Evolutionary conservation across 129 eudicot species (phyloP).

Genomic region (Pseudognaphalium luteoalbum): DNA sequence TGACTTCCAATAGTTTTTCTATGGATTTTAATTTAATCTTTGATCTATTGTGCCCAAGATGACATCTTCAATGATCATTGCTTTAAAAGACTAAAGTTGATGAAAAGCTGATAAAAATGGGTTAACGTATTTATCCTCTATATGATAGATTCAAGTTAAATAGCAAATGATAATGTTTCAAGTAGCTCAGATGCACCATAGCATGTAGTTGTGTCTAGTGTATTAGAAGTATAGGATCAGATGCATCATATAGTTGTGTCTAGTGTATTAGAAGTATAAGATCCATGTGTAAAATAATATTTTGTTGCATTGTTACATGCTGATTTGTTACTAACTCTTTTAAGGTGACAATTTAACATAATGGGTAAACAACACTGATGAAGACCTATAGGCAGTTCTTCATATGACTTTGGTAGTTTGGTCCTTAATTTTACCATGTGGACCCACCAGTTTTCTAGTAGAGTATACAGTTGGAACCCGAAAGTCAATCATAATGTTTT

Average conservation of each 20-base stretch:
- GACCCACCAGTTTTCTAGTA: not conserved
- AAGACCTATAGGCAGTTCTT: not conserved
- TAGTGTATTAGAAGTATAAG: not conserved
- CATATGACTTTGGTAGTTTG: conserved; percentile 3
- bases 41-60: not conserved
- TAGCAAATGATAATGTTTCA: not conserved
- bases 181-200: not conserved
- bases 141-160: not conserved
- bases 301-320: not conserved
- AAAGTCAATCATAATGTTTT: not conserved
- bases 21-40: not conserved
- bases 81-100: not conserved
- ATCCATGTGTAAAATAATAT: too few relatives aligned
- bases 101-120: not conserved
- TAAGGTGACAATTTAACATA: not conserved
- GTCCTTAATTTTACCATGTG: not conserved
- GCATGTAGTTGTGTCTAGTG: conserved; percentile 1
- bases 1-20: not conserved
- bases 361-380: not conserved
- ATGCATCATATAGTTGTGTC: not conserved
- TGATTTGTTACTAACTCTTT: not conserved
- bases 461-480: not conserved
- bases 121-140: not conserved
- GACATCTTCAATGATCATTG: not conserved
- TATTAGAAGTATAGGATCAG: not conserved